Evolutionary conservation across 495 filamentous ascomycete species (phyloP).

Genomic region (Trichoderma erinaceum): DNA sequence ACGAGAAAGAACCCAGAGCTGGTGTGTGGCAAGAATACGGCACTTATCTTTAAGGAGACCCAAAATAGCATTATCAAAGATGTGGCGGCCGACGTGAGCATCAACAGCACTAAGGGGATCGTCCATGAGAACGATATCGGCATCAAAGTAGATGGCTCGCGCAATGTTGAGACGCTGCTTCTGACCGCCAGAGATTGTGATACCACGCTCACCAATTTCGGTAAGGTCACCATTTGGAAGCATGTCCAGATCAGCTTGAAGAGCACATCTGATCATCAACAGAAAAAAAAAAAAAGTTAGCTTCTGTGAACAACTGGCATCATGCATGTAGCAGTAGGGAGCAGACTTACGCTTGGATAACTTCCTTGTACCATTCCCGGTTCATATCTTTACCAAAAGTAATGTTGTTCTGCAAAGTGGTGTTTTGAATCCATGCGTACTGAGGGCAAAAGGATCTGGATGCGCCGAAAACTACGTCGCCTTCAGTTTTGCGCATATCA

Average conservation of each 20-base stretch:
- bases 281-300: constrained; percentile 28
- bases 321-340: not conserved
- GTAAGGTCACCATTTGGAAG: constrained; percentile 66
- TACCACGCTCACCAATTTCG: constrained; percentile 73
- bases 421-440: constrained; percentile 96
- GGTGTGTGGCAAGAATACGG: constrained; percentile 87
- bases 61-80: constrained; percentile 92
- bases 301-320: not conserved
- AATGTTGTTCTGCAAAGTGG: constrained; percentile 81
- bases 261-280: constrained; percentile 53
- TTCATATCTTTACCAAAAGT: constrained; percentile 79
- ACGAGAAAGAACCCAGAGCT: constrained; percentile 83
- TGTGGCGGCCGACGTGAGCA: constrained; percentile 84
- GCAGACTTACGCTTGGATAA: constrained; percentile 42
- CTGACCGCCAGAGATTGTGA: constrained; percentile 77
- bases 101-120: constrained; percentile 80
- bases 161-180: constrained; percentile 82
- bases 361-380: constrained; percentile 55
- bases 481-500: constrained; percentile 81
- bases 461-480: constrained; percentile 67
- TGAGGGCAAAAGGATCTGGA: constrained; percentile 87
- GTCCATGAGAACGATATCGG: constrained; percentile 77
- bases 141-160: constrained; percentile 77
- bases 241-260: constrained; percentile 69
- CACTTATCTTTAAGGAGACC: constrained; percentile 85